Percentiles rank a stretch among this genome's conserved stretches.
These are phyloP conservation scores for Sabuloglossum arenarium DNA, from an alignment of 495 filamentous ascomycete genomes.

Conservation along the genomic window DNA sequence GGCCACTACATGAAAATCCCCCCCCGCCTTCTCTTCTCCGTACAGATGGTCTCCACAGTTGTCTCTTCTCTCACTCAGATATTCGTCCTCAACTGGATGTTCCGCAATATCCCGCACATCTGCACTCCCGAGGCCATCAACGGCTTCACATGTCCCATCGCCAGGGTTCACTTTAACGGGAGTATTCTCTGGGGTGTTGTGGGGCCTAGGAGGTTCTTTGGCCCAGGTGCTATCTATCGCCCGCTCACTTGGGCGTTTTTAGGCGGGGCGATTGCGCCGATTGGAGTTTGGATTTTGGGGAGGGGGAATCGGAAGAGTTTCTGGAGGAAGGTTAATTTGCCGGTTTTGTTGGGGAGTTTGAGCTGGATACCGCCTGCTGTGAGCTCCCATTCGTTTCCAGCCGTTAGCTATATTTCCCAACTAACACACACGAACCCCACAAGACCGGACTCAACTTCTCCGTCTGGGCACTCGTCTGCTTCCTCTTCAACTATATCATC, in stretches of 20 bases:
- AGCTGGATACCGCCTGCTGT: slow-evolving; percentile 65
- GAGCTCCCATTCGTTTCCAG: background rate
- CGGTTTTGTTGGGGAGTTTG: slow-evolving; percentile 50
- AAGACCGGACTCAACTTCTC: slow-evolving; percentile 61
- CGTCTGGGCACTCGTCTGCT: slow-evolving; percentile 65
- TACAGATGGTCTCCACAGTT: slow-evolving; percentile 64
- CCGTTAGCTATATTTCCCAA: slow-evolving; percentile 4
- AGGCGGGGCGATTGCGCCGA: slow-evolving; percentile 46
- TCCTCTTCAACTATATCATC: slow-evolving; percentile 59
- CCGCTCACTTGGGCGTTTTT: slow-evolving; percentile 57
- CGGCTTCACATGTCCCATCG: slow-evolving; percentile 73
- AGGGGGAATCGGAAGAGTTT: slow-evolving; percentile 22
- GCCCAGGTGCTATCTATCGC: slow-evolving; percentile 45
- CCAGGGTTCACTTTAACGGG: slow-evolving; percentile 77
- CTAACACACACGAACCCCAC: background rate
- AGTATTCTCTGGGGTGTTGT: slow-evolving; percentile 79
- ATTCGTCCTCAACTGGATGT: slow-evolving; percentile 77
- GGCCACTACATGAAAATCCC: slow-evolving; percentile 92
- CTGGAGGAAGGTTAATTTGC: slow-evolving; percentile 45
- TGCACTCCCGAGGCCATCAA: slow-evolving; percentile 63
- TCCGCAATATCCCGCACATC: slow-evolving; percentile 48
- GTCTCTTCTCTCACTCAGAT: slow-evolving; percentile 66
- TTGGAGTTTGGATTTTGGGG: slow-evolving; percentile 42
- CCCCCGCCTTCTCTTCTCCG: slow-evolving; percentile 53
- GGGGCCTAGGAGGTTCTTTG: slow-evolving; percentile 59